Evolutionary conservation across 352 stramenopile genomes (phyloP).

Genomic region (Thalassiosira hispida): DNA sequence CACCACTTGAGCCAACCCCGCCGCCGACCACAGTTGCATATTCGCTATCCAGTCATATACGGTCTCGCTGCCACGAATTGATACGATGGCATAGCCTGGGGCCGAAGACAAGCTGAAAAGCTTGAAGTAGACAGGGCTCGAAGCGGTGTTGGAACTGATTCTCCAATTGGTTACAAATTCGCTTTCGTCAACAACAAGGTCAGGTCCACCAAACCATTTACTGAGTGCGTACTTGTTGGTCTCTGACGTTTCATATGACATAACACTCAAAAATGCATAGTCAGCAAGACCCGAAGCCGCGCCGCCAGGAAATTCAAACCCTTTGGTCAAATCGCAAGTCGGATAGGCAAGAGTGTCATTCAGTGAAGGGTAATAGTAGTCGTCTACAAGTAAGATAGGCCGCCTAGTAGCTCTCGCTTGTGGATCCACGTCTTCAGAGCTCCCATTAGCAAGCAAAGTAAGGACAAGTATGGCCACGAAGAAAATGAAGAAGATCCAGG

Average conservation of each 20-base stretch:
- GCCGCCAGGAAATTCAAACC: conserved; percentile 33
- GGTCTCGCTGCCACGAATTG: conserved; percentile 70
- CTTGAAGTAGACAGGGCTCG: conserved; percentile 54
- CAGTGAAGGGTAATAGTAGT: conserved; percentile 46
- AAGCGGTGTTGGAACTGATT: conserved; percentile 16
- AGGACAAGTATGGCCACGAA: conserved; percentile 38
- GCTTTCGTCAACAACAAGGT: conserved; percentile 43
- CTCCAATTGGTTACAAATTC: conserved; percentile 48
- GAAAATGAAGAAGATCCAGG: conserved; percentile 43
- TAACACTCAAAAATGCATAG: conserved; percentile 41
- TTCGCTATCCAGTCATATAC: conserved; percentile 73
- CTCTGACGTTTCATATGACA: conserved; percentile 44
- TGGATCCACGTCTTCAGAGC: conserved; percentile 29
- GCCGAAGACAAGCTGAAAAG: conserved; percentile 28
- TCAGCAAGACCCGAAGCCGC: conserved; percentile 32
- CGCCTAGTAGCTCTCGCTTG: conserved; percentile 30
- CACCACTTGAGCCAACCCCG: conserved; percentile 69
- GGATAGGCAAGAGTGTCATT: conserved; percentile 45
- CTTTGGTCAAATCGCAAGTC: conserved; percentile 52
- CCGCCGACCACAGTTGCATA: conserved; percentile 75
- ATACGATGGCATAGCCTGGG: conserved; percentile 45
- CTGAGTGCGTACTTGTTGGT: conserved; percentile 27
- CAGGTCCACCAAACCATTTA: conserved; percentile 40
- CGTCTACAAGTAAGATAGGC: conserved; percentile 44
- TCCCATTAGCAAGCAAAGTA: conserved; percentile 19